Conservation (phyloP, 257 asterid species). For the Datura wrightii region DNA sequence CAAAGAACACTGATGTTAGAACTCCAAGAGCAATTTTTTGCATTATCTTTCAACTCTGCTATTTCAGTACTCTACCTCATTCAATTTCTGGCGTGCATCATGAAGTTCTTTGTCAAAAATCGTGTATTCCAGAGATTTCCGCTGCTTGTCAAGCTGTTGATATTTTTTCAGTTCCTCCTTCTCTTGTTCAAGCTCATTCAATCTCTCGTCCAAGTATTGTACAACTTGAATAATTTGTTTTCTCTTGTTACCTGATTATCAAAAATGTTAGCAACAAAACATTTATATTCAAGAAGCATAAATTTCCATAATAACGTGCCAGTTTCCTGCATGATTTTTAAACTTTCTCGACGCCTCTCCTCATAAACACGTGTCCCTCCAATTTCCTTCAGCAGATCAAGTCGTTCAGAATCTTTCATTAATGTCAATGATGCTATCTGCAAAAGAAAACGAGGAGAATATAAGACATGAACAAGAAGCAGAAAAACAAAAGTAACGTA, state of each 20-base stretch:
- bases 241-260: constrained; percentile 78
- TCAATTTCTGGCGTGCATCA: constrained; percentile 85
- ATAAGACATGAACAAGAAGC: background rate
- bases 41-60: background rate
- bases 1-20: background rate
- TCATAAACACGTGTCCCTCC: constrained; percentile 99
- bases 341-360: constrained; percentile 98
- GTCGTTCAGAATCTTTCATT: constrained; percentile 96
- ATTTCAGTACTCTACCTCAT: constrained; percentile 51
- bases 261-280: constrained; percentile 40
- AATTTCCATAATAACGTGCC: constrained; percentile 53
- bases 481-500: constrained; percentile 38
- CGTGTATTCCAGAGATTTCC: constrained; percentile 91
- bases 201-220: constrained; percentile 94
- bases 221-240: constrained; percentile 98
- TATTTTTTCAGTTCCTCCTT: constrained; percentile 92
- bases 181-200: constrained; percentile 97
- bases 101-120: constrained; percentile 94
- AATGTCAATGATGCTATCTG: constrained; percentile 91
- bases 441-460: constrained; percentile 40
- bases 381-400: constrained; percentile 98
- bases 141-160: constrained; percentile 91
- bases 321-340: constrained; percentile 97
- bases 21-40: background rate
- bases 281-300: constrained; percentile 36